Evolutionary conservation across 257 asterid genomes (phyloP).

Genomic region (Voacanga thouarsii): DNA sequence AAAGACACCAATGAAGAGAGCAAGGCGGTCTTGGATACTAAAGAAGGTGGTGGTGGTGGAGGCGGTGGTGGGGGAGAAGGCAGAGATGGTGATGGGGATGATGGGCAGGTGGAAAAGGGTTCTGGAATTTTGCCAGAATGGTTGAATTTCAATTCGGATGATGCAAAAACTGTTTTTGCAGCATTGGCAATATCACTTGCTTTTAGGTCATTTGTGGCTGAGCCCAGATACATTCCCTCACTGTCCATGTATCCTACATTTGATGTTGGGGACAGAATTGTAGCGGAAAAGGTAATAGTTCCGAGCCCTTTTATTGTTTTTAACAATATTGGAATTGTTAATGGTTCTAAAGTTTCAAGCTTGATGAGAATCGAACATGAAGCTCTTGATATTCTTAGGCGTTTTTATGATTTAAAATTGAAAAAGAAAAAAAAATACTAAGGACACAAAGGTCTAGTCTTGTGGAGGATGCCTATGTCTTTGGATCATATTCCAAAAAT

Average conservation of each 20-base stretch:
- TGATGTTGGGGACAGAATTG: conserved; percentile 90
- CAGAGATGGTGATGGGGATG: conserved; percentile 57
- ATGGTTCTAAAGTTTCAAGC: neutral
- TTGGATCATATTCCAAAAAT: neutral
- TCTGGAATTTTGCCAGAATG: conserved; percentile 69
- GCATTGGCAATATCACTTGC: conserved; percentile 80
- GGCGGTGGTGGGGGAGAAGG: conserved; percentile 51
- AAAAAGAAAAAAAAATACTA: neutral
- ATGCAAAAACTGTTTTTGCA: conserved; percentile 74
- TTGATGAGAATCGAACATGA: neutral
- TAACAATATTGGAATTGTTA: neutral
- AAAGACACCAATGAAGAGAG: conserved; percentile 47
- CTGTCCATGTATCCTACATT: conserved; percentile 93
- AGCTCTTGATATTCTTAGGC: neutral
- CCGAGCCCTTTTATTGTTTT: neutral
- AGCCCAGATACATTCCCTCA: conserved; percentile 94
- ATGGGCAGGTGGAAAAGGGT: conserved; percentile 39
- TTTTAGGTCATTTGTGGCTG: conserved; percentile 84
- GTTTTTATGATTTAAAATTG: neutral
- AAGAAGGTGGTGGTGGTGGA: conserved; percentile 29
- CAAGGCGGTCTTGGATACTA: conserved; percentile 36
- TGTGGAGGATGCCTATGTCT: neutral
- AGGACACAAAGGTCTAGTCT: neutral
- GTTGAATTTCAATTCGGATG: conserved; percentile 71
- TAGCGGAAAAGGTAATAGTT: conserved; percentile 76